Base-by-base conservation (phyloP, 2,329 filamentous ascomycete genomes). In the Claviceps humidiphila region DNA sequence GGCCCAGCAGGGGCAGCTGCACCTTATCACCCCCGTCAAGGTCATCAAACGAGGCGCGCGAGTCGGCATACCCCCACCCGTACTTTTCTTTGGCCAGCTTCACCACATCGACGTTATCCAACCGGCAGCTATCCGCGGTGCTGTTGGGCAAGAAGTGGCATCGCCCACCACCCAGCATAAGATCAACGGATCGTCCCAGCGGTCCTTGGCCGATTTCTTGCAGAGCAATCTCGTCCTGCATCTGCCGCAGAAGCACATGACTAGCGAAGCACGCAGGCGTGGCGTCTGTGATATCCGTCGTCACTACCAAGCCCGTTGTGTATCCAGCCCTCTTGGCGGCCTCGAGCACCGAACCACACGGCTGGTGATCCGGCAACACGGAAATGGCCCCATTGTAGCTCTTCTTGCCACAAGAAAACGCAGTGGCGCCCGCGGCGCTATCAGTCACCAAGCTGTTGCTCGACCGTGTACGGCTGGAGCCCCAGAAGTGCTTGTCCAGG, bases 301-400 rank as follows among this genome's bases (percentile, higher is more conserved):
- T 98, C 34, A 96, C 93, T 2, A 97, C 93, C 57, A 98, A 70
- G 0, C 93, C 93, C 2, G 93, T 98, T 69, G 82, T 84, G 65
- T 96, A 97, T 14, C 93, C 93, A 8, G 87, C 86, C 59, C 82
- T 80, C 71, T 96, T 95, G 40, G 93, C 93, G 3, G 93, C 93
- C 71, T 98, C 93, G 51, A 98, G 78, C 4, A 84, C 89, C 17
- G 90, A 95, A 7, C 91, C 93, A 66, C 93, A 98, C 4, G 93
- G 89, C 34, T 81, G 81, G 59, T 86, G 81, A 67, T 94, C 84
- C 0, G 90, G 90, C 16, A 94, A 75, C 51, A 95, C 85, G 9
- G 89, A 87, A 59, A 98, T 97, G 59, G 93, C 93, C 47, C 89
- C 89, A 64, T 98, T 98, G 73, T 98, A 98, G 66, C 85, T 95